Percentiles rank a stretch among this genome's conserved stretches.
These are phyloP conservation scores for Penicillium sp. DNA, from an alignment of 2,329 filamentous ascomycete genomes.

Conservation along the genomic window DNA sequence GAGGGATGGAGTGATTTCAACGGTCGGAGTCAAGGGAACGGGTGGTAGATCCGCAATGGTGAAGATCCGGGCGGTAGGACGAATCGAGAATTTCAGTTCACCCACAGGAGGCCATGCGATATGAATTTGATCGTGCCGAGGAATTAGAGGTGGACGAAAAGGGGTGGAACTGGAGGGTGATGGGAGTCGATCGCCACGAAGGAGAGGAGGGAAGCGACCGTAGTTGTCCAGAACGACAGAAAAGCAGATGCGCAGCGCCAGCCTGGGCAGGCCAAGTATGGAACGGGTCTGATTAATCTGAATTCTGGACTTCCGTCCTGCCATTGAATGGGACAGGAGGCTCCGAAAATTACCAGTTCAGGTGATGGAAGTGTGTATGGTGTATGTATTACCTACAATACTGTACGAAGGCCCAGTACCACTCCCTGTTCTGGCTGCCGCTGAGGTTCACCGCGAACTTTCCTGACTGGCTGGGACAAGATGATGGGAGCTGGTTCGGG, in stretches of 20 bases:
- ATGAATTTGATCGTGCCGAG: background rate
- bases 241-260: conserved; percentile 3
- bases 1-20: conserved; percentile 3
- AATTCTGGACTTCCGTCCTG: too few species aligned
- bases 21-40: conserved; percentile 5
- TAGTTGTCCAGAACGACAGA: conserved; percentile 11
- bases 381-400: too few species aligned
- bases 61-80: conserved; percentile 1
- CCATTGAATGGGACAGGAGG: conserved; percentile 1
- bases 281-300: too few species aligned
- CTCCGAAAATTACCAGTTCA: background rate
- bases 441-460: too few species aligned
- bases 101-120: conserved; percentile 21
- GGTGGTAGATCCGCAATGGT: conserved; percentile 3
- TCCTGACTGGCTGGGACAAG: too few species aligned
- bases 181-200: background rate
- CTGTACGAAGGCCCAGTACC: too few species aligned
- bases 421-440: too few species aligned
- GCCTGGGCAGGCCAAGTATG: too few species aligned
- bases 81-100: conserved; percentile 6
- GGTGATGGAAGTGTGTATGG: too few species aligned
- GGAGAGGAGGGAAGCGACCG: background rate
- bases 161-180: conserved; percentile 2
- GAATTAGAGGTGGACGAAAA: background rate
- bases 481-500: too few species aligned